Base-by-base conservation (phyloP, 2,329 filamentous ascomycete genomes). In the Aspergillus caelatus region DNA sequence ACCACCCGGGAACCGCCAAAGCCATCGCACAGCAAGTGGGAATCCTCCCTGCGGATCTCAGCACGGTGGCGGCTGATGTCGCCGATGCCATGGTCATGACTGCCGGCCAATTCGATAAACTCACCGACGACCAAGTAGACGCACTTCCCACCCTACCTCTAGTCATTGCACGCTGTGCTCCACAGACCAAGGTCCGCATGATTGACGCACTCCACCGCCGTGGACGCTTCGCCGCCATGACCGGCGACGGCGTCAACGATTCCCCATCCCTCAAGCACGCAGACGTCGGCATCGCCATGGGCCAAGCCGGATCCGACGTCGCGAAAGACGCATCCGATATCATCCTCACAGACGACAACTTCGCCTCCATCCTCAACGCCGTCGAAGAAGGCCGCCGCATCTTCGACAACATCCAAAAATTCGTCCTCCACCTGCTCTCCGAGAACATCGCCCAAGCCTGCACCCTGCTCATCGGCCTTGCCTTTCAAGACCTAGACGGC, bases 221-320 rank as follows among this genome's bases (percentile, higher is more conserved):
- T 53, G 85, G 87, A 19, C 84, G 85, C 16, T 93, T 91, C 77
- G 91, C 89, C 75, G 92, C 91, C 62, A 94, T 94, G 91, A 94
- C 91, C 45, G 92, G 92, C 66, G 92, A 95, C 68, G 91, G 92
- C 56, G 91, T 94, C 67, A 95, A 95, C 74, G 92, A 95, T 74
- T 90, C 91, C 9, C 92, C 92, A 0, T 92, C 91, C 7, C 83
- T 95, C 45, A 91, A 91, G 67, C 85, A 86, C 32, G 90, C 91
- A 6, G 92, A 96, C 71, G 91, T 96, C 28, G 92, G 91, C 67
- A 95, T 94, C 67, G 91, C 91, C 60, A 94, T 94, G 91, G 92
- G 91, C 26, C 77, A 84, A 75, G 87, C 89, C 3, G 92, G 92
- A 1, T 92, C 89, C 6, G 92, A 94, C 69, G 91, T 94, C 3